A percentile compares a stretch with the other conserved stretches of the same genome.
These are phyloP conservation scores for Cylindrotheca fusiformis DNA, from an alignment of 108 stramenopile species.

Conservation along the genomic window DNA sequence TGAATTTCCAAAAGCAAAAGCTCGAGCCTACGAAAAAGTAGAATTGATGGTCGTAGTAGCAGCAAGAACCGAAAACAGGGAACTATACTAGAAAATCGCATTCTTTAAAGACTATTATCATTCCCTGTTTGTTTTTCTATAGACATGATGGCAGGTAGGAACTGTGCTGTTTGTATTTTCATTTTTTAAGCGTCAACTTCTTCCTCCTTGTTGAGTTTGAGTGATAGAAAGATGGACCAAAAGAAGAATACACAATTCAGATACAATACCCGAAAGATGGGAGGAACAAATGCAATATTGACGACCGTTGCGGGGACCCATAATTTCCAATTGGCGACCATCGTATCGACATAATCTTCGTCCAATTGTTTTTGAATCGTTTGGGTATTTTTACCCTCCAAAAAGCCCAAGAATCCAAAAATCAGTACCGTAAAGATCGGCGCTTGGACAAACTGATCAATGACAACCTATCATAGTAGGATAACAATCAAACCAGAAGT, in stretches of 20 bases:
- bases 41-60: background rate
- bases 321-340: slow-evolving; percentile 87
- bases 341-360: slow-evolving; percentile 82
- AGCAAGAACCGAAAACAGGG: too few relatives aligned
- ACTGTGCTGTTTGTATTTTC: background rate
- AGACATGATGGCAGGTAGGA: too few relatives aligned
- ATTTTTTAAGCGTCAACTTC: background rate
- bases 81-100: too few relatives aligned
- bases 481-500: too few relatives aligned
- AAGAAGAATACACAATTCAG: slow-evolving; percentile 92
- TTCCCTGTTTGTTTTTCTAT: background rate
- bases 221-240: slow-evolving; percentile 87
- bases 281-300: slow-evolving; percentile 90
- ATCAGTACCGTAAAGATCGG: slow-evolving; percentile 92
- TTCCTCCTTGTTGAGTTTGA: slow-evolving; percentile 79
- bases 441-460: slow-evolving; percentile 94
- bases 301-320: slow-evolving; percentile 88
- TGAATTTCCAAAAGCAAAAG: slow-evolving; percentile 58
- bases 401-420: slow-evolving; percentile 78
- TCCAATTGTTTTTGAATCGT: slow-evolving; percentile 68
- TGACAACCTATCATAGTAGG: too few relatives aligned
- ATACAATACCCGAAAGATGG: slow-evolving; percentile 85
- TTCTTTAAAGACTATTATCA: too few relatives aligned
- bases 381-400: slow-evolving; percentile 78
- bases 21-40: background rate